Percentiles rank a stretch among this genome's conserved stretches.
Conservation (phyloP, 495 filamentous ascomycete genomes). For the Penicillium tannophilum region DNA sequence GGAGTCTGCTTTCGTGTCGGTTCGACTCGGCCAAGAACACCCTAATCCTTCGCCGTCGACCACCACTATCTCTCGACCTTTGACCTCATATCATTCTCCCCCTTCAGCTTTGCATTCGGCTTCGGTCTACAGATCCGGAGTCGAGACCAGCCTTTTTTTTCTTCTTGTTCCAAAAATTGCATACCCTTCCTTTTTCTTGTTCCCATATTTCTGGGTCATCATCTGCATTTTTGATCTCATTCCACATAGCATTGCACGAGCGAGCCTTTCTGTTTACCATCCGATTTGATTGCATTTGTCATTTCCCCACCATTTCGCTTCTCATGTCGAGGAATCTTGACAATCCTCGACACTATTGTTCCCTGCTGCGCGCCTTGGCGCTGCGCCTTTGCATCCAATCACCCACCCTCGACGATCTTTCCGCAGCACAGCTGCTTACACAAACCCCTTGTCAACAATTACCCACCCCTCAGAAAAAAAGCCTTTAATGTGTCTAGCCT, state of each 20-base stretch:
- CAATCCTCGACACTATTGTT: slow-evolving; percentile 18
- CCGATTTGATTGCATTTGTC: slow-evolving; percentile 42
- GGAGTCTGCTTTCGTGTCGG: slow-evolving; percentile 22
- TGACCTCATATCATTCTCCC: slow-evolving; percentile 8
- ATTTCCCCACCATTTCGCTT: slow-evolving; percentile 24
- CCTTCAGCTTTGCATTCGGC: slow-evolving; percentile 34
- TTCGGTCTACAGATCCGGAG: slow-evolving; percentile 26
- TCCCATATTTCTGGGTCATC: slow-evolving; percentile 37
- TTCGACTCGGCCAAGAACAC: slow-evolving; percentile 21
- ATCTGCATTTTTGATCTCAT: slow-evolving; percentile 42
- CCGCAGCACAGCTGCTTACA: slow-evolving; percentile 23
- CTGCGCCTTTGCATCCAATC: slow-evolving; percentile 32
- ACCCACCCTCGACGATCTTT: slow-evolving; percentile 30
- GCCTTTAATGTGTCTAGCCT: slow-evolving; percentile 43
- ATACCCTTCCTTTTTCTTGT: slow-evolving; percentile 44
- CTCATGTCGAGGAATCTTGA: slow-evolving; percentile 13
- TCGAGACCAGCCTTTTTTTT: slow-evolving; percentile 31
- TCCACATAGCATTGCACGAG: slow-evolving; percentile 56
- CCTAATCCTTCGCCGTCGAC: slow-evolving; percentile 20
- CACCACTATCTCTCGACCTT: slow-evolving; percentile 16
- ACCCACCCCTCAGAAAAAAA: slow-evolving; percentile 20
- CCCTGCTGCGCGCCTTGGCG: slow-evolving; percentile 32
- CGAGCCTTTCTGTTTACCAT: slow-evolving; percentile 41
- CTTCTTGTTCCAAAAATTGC: slow-evolving; percentile 44
- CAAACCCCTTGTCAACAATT: slow-evolving; percentile 8